These are phyloP conservation scores for Colletotrichum siamense DNA, from an alignment of 2,329 filamentous ascomycete genomes.

Conservation along the genomic window DNA sequence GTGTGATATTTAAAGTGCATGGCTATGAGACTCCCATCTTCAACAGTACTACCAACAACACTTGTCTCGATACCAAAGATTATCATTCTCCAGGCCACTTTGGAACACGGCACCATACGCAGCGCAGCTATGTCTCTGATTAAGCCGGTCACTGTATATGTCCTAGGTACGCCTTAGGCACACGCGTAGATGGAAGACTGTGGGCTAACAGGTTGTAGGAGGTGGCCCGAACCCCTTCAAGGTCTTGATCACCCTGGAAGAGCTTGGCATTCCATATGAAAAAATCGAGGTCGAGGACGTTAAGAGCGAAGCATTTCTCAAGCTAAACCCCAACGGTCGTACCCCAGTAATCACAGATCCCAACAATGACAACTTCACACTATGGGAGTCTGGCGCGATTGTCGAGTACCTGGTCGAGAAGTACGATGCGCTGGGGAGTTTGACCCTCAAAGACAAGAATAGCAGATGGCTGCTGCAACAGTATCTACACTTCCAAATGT, in stretches of 20 bases:
- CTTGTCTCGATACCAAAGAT: neutral
- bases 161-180: neutral
- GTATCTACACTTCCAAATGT: conserved; percentile 45
- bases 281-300: conserved; percentile 26
- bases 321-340: conserved; percentile 38
- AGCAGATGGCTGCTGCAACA: conserved; percentile 28
- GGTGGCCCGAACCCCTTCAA: conserved; percentile 35
- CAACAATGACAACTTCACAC: conserved; percentile 30
- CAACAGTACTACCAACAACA: neutral
- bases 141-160: neutral
- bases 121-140: neutral
- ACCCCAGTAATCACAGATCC: conserved; percentile 37
- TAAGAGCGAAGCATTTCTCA: conserved; percentile 27
- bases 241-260: conserved; percentile 37
- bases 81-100: neutral
- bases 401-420: conserved; percentile 33
- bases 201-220: neutral
- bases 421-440: conserved; percentile 30
- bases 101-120: neutral
- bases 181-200: neutral
- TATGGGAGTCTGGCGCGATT: conserved; percentile 33
- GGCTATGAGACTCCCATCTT: neutral
- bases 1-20: neutral
- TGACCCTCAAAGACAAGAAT: neutral
- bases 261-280: conserved; percentile 39